phyloP scores from a whole-genome alignment of 495 filamentous ascomycete species.

The Cladorrhinum samala region DNA sequence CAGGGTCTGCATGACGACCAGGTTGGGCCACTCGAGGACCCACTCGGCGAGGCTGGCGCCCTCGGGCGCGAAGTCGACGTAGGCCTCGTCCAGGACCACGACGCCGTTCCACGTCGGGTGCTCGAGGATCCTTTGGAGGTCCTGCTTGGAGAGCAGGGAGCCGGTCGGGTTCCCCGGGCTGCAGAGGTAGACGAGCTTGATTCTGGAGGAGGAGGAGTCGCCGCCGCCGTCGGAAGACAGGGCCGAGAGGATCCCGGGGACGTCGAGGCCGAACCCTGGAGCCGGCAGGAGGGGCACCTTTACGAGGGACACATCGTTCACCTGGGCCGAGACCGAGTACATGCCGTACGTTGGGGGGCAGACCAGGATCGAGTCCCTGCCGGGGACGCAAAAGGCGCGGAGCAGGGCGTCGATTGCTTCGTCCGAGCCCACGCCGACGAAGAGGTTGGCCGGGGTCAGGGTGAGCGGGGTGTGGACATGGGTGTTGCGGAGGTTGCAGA shows the following conservation, averaged over 20 bases:
- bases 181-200: slow-evolving; percentile 89
- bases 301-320: slow-evolving; percentile 84
- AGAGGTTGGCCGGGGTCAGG: slow-evolving; percentile 78
- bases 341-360: slow-evolving; percentile 98
- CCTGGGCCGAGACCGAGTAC: slow-evolving; percentile 88
- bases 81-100: slow-evolving; percentile 90
- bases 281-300: slow-evolving; percentile 66
- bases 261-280: slow-evolving; percentile 62
- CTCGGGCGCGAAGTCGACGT: slow-evolving; percentile 86
- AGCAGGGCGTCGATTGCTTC: slow-evolving; percentile 93
- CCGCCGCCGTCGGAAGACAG: slow-evolving; percentile 47
- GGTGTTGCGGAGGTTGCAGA: slow-evolving; percentile 85
- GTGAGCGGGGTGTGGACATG: slow-evolving; percentile 67
- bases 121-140: slow-evolving; percentile 65
- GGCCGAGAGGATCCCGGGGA: slow-evolving; percentile 56
- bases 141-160: slow-evolving; percentile 66
- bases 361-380: slow-evolving; percentile 80
- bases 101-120: slow-evolving; percentile 95
- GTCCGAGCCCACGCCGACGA: slow-evolving; percentile 91
- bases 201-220: too few relatives aligned
- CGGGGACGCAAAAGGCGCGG: slow-evolving; percentile 84
- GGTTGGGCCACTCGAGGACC: slow-evolving; percentile 89
- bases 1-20: slow-evolving; percentile 96
- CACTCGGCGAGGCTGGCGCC: slow-evolving; percentile 82
- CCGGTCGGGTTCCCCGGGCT: slow-evolving; percentile 93